A percentile compares a stretch with the other conserved stretches of the same genome.
Evolutionary conservation across 805 yeast genomes (phyloP).

Genomic region (Wickerhamomyces strasburgensis): DNA sequence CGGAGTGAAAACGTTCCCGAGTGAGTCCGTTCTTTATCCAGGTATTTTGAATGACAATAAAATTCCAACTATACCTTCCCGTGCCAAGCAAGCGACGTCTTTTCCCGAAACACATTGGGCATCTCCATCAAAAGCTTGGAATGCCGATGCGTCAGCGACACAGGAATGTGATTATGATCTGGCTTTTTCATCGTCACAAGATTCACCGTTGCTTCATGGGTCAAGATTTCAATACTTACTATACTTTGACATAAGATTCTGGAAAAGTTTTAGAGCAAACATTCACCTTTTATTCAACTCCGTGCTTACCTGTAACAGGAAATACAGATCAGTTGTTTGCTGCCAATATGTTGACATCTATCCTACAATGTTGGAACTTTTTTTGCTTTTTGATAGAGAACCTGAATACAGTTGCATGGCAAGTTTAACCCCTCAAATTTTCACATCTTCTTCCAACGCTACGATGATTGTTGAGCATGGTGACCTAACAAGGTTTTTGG

Average conservation of each 20-base stretch:
- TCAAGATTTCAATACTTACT: slow-evolving; percentile 37
- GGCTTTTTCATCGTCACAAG: slow-evolving; percentile 6
- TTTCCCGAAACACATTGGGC: slow-evolving; percentile 31
- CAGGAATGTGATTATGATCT: slow-evolving; percentile 41
- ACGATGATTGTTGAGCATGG: slow-evolving; percentile 59
- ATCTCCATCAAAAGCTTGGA: slow-evolving; percentile 40
- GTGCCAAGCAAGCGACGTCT: not conserved
- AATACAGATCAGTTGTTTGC: slow-evolving; percentile 55
- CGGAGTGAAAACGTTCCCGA: slow-evolving; percentile 35
- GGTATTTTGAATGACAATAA: slow-evolving; percentile 13
- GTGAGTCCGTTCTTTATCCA: not conserved
- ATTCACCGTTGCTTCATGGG: slow-evolving; percentile 26
- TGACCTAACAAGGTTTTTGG: slow-evolving; percentile 56
- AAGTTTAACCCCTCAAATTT: slow-evolving; percentile 69
- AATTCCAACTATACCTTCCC: slow-evolving; percentile 12
- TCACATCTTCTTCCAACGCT: slow-evolving; percentile 73
- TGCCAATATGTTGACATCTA: slow-evolving; percentile 81
- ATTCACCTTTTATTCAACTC: slow-evolving; percentile 64
- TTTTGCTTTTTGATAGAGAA: slow-evolving; percentile 65
- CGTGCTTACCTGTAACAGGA: slow-evolving; percentile 55
- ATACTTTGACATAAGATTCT: slow-evolving; percentile 65
- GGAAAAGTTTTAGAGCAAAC: slow-evolving; percentile 54
- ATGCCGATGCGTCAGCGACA: slow-evolving; percentile 37
- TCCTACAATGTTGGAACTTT: slow-evolving; percentile 67
- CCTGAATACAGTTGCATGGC: slow-evolving; percentile 75